These are phyloP conservation scores for Piromyces finnis DNA, from an alignment of 192 early-diverging fungal genomes.

Conservation along the genomic window DNA sequence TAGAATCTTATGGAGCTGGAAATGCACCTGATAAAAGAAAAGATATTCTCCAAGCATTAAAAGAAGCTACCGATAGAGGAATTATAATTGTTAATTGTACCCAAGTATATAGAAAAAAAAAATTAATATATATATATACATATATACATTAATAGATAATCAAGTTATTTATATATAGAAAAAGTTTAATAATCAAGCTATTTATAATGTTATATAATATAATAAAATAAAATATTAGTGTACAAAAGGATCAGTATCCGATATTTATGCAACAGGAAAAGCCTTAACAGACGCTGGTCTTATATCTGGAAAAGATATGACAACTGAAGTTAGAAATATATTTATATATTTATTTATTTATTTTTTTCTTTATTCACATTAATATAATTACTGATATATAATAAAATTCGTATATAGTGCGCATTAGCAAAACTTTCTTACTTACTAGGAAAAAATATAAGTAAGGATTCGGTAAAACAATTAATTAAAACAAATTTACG, in stretches of 20 bases:
- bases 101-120: slow-evolving; percentile 33
- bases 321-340: neutral
- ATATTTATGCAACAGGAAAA: neutral
- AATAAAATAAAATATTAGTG: neutral
- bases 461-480: slow-evolving; percentile 51
- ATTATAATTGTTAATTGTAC: slow-evolving; percentile 95
- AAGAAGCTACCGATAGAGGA: slow-evolving; percentile 76
- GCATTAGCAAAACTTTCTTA: slow-evolving; percentile 92
- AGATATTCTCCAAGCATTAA: slow-evolving; percentile 64
- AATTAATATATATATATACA: no score
- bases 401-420: slow-evolving; percentile 25
- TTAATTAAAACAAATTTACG: slow-evolving; percentile 71
- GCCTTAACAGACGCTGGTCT: neutral
- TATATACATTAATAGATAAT: neutral
- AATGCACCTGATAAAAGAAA: slow-evolving; percentile 83
- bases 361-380: no score
- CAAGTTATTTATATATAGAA: no score
- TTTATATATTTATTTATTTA: no score
- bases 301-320: neutral
- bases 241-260: neutral
- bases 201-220: no score
- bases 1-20: slow-evolving; percentile 93
- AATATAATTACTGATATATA: no score
- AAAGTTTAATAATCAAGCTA: no score
- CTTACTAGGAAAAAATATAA: slow-evolving; percentile 51